phyloP scores from a whole-genome alignment of 768 basidiomycete species.

The Fomitopsis pulvina region DNA sequence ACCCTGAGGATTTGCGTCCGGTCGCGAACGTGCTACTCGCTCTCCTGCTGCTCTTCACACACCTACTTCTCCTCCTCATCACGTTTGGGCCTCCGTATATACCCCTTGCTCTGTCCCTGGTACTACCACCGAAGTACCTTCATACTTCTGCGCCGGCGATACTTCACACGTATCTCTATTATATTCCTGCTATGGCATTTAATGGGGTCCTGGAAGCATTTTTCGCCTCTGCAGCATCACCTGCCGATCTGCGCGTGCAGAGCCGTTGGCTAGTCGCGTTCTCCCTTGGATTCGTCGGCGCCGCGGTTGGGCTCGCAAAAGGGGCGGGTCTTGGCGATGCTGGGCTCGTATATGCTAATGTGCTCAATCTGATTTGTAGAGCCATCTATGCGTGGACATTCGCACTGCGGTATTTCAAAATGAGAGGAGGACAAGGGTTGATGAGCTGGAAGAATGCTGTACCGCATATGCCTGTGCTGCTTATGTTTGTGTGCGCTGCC shows the following conservation, averaged over 20 bases:
- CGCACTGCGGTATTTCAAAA: conserved; percentile 38
- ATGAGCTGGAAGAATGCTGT: conserved; percentile 16
- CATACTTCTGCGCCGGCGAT: conserved; percentile 75
- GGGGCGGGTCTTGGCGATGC: conserved; percentile 49
- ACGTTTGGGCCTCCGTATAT: conserved; percentile 76
- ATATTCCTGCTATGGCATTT: conserved; percentile 82
- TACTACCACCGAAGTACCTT: conserved; percentile 67
- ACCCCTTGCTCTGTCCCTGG: conserved; percentile 54
- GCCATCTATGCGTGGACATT: conserved; percentile 57
- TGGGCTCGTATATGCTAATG: conserved; percentile 73
- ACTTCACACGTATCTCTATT: conserved; percentile 76
- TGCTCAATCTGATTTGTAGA: conserved; percentile 54
- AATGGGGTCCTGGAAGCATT: conserved; percentile 94
- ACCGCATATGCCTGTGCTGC: conserved; percentile 20
- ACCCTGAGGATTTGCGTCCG: conserved; percentile 15
- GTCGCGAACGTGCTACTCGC: conserved; percentile 44
- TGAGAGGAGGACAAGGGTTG: conserved; percentile 8
- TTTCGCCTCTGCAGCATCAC: conserved; percentile 68
- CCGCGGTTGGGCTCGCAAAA: conserved; percentile 41
- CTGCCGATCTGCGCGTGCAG: conserved; percentile 61
- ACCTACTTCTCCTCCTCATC: conserved; percentile 65
- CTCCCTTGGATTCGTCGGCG: conserved; percentile 58
- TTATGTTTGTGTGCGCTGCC: conserved; percentile 19
- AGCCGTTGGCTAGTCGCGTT: conserved; percentile 81
- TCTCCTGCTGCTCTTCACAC: conserved; percentile 54